Percentiles rank a stretch among this genome's conserved stretches.
These are phyloP conservation scores for Paracoccidioides lutzii DNA, from an alignment of 2,329 filamentous ascomycete genomes.

Conservation along the genomic window DNA sequence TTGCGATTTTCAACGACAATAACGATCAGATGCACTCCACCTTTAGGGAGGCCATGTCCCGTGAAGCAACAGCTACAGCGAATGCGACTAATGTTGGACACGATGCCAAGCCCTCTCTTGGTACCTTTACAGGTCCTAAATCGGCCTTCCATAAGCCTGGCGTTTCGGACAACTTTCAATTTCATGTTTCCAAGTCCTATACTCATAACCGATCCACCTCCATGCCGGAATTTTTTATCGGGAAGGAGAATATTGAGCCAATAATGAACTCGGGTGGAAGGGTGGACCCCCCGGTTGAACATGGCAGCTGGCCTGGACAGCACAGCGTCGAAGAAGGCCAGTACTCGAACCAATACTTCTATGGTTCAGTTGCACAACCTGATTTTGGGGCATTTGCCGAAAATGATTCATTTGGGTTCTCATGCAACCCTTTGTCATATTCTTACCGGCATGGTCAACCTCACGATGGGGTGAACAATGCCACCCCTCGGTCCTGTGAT, in stretches of 20 bases:
- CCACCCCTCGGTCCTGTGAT: constrained; percentile 2
- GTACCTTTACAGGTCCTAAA: not conserved
- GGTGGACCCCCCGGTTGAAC: constrained; percentile 14
- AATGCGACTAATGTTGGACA: not conserved
- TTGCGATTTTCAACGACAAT: constrained; percentile 28
- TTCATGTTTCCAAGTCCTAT: constrained; percentile 10
- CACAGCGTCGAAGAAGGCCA: constrained; percentile 10
- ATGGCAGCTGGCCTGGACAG: constrained; percentile 17
- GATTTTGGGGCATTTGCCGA: constrained; percentile 17
- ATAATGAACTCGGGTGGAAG: constrained; percentile 11
- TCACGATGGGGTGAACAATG: constrained; percentile 2
- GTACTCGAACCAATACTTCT: constrained; percentile 18
- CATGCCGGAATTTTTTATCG: constrained; percentile 8
- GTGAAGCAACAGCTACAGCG: not conserved
- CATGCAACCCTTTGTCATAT: constrained; percentile 23
- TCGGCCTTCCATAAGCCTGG: not conserved
- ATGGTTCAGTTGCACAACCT: constrained; percentile 13
- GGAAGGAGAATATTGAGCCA: constrained; percentile 31
- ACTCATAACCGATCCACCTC: constrained; percentile 7
- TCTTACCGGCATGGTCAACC: constrained; percentile 13
- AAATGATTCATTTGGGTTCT: constrained; percentile 18
- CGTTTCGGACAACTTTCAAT: constrained; percentile 5
- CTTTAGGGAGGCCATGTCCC: not conserved
- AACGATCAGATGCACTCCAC: constrained; percentile 1
- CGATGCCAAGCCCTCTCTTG: not conserved